These are phyloP conservation scores for Toxicodendron radicans DNA, from an alignment of 345 rosid species.

Conservation along the genomic window DNA sequence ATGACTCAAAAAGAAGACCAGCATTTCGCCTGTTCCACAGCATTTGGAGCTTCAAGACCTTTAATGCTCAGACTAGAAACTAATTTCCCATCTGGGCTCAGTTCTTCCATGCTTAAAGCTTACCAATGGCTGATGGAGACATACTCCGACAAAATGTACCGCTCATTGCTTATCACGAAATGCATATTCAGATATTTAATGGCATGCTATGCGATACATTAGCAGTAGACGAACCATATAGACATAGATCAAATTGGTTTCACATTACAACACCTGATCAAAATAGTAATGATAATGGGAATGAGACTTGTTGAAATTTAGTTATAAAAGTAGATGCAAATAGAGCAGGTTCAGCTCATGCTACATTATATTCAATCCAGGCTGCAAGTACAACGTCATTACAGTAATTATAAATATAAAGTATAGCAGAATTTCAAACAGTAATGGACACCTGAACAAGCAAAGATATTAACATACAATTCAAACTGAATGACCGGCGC, in stretches of 20 bases:
- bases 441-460: conserved; percentile 15
- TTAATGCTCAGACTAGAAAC: no score
- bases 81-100: not conserved
- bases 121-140: not conserved
- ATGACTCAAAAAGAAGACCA: no score
- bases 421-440: conserved; percentile 18
- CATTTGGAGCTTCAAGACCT: no score
- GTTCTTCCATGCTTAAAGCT: not conserved
- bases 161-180: no score
- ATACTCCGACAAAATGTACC: not conserved
- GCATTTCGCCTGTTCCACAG: no score
- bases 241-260: no score
- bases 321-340: conserved; percentile 9
- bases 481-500: conserved; percentile 1
- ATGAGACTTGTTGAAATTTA: not conserved
- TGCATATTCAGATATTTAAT: no score
- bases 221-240: not conserved
- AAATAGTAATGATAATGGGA: not conserved
- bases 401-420: conserved; percentile 22
- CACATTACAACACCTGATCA: no score
- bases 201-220: not conserved
- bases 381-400: conserved; percentile 12
- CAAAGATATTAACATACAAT: not conserved
- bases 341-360: conserved; percentile 17
- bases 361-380: conserved; percentile 17